phyloP scores from a whole-genome alignment of 495 filamentous ascomycete species.

The Penicillium subrubescens region DNA sequence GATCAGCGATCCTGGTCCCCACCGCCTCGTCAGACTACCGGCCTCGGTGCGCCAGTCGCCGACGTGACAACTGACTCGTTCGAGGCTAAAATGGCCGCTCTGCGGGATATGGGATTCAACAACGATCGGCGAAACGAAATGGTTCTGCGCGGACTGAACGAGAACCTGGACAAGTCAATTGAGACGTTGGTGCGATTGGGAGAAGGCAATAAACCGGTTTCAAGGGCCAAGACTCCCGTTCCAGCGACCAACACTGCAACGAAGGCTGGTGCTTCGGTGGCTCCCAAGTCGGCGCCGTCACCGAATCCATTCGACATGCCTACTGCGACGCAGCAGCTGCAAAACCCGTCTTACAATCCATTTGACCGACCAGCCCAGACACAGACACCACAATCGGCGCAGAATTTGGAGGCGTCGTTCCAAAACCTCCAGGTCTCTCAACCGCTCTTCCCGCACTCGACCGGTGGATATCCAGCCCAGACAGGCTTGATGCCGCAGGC shows the following conservation, averaged over 20 bases:
- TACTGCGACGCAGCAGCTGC: conserved; percentile 34
- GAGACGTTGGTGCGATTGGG: conserved; percentile 81
- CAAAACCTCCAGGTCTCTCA: conserved; percentile 71
- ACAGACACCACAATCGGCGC: conserved; percentile 48
- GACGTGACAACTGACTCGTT: conserved; percentile 59
- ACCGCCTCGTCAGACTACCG: conserved; percentile 53
- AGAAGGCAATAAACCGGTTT: conserved; percentile 56
- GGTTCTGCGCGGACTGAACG: conserved; percentile 76
- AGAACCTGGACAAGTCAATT: conserved; percentile 80
- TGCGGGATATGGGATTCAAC: conserved; percentile 90
- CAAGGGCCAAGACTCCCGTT: conserved; percentile 42
- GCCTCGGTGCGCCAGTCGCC: conserved; percentile 68
- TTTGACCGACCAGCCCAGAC: conserved; percentile 57
- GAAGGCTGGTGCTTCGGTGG: conserved; percentile 10
- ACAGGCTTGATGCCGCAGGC: conserved; percentile 51
- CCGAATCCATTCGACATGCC: conserved; percentile 56
- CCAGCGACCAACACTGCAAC: conserved; percentile 28
- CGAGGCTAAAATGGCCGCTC: conserved; percentile 69
- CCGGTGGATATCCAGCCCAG: conserved; percentile 69
- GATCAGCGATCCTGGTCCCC: conserved; percentile 35
- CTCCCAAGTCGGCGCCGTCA: conserved; percentile 24
- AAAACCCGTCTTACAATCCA: conserved; percentile 57
- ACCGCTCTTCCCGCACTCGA: conserved; percentile 80
- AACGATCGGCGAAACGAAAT: conserved; percentile 80
- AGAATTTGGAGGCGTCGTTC: conserved; percentile 67